Percentiles rank a stretch among this genome's conserved stretches.
These are phyloP conservation scores for Ammopiptanthus mongolicus DNA, from an alignment of 306 rosid genomes.

Conservation along the genomic window DNA sequence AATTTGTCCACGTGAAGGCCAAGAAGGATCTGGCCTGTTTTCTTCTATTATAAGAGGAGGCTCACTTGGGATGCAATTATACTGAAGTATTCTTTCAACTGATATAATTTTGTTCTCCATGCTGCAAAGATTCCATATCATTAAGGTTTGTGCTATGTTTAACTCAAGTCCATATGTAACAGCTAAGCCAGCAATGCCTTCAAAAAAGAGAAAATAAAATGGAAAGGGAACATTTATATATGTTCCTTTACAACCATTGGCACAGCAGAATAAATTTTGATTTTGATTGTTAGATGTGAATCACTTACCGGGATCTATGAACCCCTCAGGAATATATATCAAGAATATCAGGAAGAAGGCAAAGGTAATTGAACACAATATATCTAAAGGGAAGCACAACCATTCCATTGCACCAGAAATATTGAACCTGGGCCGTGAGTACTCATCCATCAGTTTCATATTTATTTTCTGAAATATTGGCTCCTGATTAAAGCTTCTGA, in stretches of 20 bases:
- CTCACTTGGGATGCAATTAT: conserved; percentile 39
- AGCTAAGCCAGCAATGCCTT: conserved; percentile 56
- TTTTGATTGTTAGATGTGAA: neutral
- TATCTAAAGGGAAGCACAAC: conserved; percentile 49
- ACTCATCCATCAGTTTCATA: conserved; percentile 44
- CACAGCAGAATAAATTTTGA: neutral
- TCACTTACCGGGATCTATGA: conserved; percentile 46
- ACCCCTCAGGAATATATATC: conserved; percentile 44
- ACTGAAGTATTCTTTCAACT: conserved; percentile 56
- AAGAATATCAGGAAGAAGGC: conserved; percentile 40
- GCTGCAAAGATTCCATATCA: conserved; percentile 45
- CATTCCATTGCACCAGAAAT: conserved; percentile 49
- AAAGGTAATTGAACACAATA: conserved; percentile 43
- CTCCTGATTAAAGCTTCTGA: conserved; percentile 50
- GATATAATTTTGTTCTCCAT: conserved; percentile 54
- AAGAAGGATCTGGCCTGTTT: conserved; percentile 28
- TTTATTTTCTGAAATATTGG: conserved; percentile 35
- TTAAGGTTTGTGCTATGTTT: conserved; percentile 36
- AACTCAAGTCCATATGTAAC: conserved; percentile 54
- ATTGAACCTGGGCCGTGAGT: conserved; percentile 42
- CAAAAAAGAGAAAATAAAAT: neutral
- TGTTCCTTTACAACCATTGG: neutral
- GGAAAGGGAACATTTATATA: neutral
- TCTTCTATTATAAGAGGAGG: conserved; percentile 42
- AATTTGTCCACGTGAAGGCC: conserved; percentile 50